Conservation (phyloP, 1,284 basidiomycete genomes). For the Ustilago shanxiensis region DNA sequence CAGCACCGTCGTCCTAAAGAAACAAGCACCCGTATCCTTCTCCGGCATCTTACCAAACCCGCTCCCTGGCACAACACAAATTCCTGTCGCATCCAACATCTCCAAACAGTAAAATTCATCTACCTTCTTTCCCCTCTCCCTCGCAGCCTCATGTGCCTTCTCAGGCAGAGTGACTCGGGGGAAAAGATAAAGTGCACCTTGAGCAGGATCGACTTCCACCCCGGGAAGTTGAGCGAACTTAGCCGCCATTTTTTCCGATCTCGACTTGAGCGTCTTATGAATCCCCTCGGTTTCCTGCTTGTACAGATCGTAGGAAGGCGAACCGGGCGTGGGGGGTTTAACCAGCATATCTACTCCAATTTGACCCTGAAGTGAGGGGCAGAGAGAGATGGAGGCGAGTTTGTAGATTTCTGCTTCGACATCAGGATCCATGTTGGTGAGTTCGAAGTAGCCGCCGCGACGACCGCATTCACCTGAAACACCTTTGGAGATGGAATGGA, state of each 20-base stretch:
- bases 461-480: slow-evolving; percentile 67
- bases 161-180: slow-evolving; percentile 78
- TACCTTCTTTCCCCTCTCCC: slow-evolving; percentile 58
- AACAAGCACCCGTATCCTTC: slow-evolving; percentile 50
- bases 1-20: slow-evolving; percentile 66
- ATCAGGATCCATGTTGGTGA: slow-evolving; percentile 65
- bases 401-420: slow-evolving; percentile 68
- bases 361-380: slow-evolving; percentile 67
- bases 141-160: slow-evolving; percentile 58
- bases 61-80: slow-evolving; percentile 67
- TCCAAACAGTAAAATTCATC: slow-evolving; percentile 67
- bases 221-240: slow-evolving; percentile 60
- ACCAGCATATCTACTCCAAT: slow-evolving; percentile 69
- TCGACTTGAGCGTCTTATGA: slow-evolving; percentile 54
- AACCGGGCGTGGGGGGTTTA: slow-evolving; percentile 57
- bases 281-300: slow-evolving; percentile 56
- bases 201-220: slow-evolving; percentile 69
- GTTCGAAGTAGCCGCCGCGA: slow-evolving; percentile 68
- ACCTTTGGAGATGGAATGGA: slow-evolving; percentile 68
- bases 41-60: slow-evolving; percentile 65
- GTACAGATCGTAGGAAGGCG: slow-evolving; percentile 62
- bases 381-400: slow-evolving; percentile 65
- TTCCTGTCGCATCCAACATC: slow-evolving; percentile 66
- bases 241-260: slow-evolving; percentile 59
- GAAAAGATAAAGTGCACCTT: slow-evolving; percentile 90